A percentile compares a stretch with the other conserved stretches of the same genome.
Evolutionary conservation across 2,329 filamentous ascomycete genomes (phyloP).

Genomic region (Xylaria polymorpha): DNA sequence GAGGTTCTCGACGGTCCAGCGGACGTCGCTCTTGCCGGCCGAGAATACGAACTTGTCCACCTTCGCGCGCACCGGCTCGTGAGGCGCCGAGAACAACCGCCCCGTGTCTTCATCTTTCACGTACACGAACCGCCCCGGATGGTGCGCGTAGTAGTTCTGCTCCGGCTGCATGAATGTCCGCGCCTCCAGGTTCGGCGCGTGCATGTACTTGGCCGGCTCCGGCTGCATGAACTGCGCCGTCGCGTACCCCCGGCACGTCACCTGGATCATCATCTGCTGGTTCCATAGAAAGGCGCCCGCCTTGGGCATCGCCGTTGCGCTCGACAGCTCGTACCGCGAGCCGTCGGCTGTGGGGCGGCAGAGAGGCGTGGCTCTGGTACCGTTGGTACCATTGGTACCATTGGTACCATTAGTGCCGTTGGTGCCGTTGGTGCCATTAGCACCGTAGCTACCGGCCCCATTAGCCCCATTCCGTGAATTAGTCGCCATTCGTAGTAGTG

Average conservation of each 20-base stretch:
- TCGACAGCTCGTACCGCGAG: slow-evolving; percentile 65
- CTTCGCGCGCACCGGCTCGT: slow-evolving; percentile 63
- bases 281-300: slow-evolving; percentile 69
- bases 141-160: slow-evolving; percentile 68
- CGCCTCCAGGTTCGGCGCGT: slow-evolving; percentile 67
- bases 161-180: slow-evolving; percentile 72
- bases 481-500: slow-evolving; percentile 24
- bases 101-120: slow-evolving; percentile 65
- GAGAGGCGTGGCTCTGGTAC: slow-evolving; percentile 6
- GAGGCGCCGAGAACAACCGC: slow-evolving; percentile 64
- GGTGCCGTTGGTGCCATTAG: background rate
- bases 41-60: slow-evolving; percentile 64
- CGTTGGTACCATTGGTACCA: background rate
- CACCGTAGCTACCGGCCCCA: slow-evolving; percentile 11
- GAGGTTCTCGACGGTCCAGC: slow-evolving; percentile 64
- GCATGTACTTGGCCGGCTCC: slow-evolving; percentile 69
- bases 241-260: slow-evolving; percentile 68
- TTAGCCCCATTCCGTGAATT: slow-evolving; percentile 19
- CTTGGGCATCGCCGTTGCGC: slow-evolving; percentile 67
- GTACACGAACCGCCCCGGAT: slow-evolving; percentile 69
- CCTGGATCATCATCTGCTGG: slow-evolving; percentile 70
- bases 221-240: slow-evolving; percentile 71
- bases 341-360: slow-evolving; percentile 56
- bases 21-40: slow-evolving; percentile 65
- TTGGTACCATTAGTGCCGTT: slow-evolving; percentile 11